Conservation (phyloP, 2,329 filamentous ascomycete genomes). For the Cercospora sp. region DNA sequence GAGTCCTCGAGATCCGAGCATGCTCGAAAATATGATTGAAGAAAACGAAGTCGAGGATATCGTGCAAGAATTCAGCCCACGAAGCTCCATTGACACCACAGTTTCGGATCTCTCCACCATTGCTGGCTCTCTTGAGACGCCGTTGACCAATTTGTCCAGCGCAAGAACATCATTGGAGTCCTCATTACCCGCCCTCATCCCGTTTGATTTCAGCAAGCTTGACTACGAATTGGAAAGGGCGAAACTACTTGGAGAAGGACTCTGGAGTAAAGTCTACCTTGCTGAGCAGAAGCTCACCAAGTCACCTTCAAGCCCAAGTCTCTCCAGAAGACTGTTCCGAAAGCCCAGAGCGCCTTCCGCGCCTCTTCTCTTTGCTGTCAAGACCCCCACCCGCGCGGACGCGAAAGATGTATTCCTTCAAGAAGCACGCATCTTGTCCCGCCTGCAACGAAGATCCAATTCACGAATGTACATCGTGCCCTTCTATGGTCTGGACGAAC, state of each 20-base stretch:
- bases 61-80: conserved; percentile 29
- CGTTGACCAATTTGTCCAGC: conserved; percentile 24
- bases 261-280: conserved; percentile 41
- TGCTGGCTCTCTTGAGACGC: conserved; percentile 20
- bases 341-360: conserved; percentile 19
- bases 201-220: conserved; percentile 32
- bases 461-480: conserved; percentile 35
- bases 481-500: conserved; percentile 39
- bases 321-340: conserved; percentile 20
- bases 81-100: conserved; percentile 21
- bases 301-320: conserved; percentile 23
- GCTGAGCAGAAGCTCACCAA: conserved; percentile 31
- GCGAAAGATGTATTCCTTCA: conserved; percentile 38
- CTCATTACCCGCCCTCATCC: conserved; percentile 16
- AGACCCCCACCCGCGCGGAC: conserved; percentile 36
- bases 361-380: conserved; percentile 37
- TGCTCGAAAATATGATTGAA: conserved; percentile 47
- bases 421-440: conserved; percentile 38
- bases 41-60: conserved; percentile 57
- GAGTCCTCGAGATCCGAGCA: conserved; percentile 15
- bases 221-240: conserved; percentile 39
- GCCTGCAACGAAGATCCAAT: conserved; percentile 31
- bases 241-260: conserved; percentile 37
- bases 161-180: conserved; percentile 25
- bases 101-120: conserved; percentile 21